phyloP scores from a whole-genome alignment of 1,139 yeast species.

The Yamadazyma spencermartinsiae region DNA sequence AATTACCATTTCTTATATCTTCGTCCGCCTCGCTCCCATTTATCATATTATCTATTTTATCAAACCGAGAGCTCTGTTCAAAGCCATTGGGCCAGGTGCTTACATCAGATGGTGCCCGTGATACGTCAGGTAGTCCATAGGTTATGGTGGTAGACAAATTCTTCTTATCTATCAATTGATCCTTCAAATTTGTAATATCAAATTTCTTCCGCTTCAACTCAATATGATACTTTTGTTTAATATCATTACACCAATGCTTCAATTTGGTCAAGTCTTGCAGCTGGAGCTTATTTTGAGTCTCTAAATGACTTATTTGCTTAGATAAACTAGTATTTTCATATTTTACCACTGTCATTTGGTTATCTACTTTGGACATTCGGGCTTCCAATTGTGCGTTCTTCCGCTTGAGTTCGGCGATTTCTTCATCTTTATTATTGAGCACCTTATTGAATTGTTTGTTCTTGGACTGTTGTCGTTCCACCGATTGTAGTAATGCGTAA shows the following conservation, averaged over 20 bases:
- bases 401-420: slow-evolving; percentile 26
- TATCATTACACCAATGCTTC: slow-evolving; percentile 30
- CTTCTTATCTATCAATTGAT: slow-evolving; percentile 38
- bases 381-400: slow-evolving; percentile 24
- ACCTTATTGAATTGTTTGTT: slow-evolving; percentile 33
- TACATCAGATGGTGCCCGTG: slow-evolving; percentile 1
- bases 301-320: slow-evolving; percentile 22
- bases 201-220: slow-evolving; percentile 41
- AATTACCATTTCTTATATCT: slow-evolving; percentile 15
- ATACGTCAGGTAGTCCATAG: slow-evolving; percentile 21
- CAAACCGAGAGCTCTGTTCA: slow-evolving; percentile 1
- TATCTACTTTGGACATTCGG: slow-evolving; percentile 18
- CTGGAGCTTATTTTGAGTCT: slow-evolving; percentile 28
- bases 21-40: background rate
- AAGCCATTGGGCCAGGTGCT: slow-evolving; percentile 1
- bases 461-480: slow-evolving; percentile 40
- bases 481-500: slow-evolving; percentile 39
- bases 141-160: slow-evolving; percentile 33
- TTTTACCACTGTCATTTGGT: slow-evolving; percentile 6
- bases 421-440: slow-evolving; percentile 30
- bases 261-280: slow-evolving; percentile 30
- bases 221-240: slow-evolving; percentile 39
- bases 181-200: slow-evolving; percentile 39
- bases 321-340: slow-evolving; percentile 16
- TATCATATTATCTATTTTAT: background rate